Conservation (phyloP, 1,139 yeast genomes). For the Candida smagusa region DNA sequence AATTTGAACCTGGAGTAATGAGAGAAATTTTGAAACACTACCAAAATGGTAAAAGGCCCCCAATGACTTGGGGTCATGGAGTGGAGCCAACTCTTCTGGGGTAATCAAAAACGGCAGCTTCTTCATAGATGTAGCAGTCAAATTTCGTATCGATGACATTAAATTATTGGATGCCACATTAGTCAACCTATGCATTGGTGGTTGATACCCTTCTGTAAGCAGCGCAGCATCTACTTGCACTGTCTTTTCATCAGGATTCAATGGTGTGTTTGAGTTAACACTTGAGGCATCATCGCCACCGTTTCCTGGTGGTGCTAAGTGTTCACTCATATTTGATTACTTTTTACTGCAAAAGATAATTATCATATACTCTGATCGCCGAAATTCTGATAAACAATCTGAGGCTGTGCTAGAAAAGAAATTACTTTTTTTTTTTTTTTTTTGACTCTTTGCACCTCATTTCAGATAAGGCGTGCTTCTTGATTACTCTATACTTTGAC, state of each 20-base stretch:
- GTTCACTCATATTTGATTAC: no score
- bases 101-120: constrained; percentile 11
- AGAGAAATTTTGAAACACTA: constrained; percentile 31
- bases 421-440: no score
- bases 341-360: no score
- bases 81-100: constrained; percentile 30
- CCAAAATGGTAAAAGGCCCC: constrained; percentile 38
- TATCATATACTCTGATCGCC: no score
- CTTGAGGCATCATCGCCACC: constrained; percentile 9
- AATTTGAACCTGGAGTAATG: constrained; percentile 37
- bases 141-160: constrained; percentile 5
- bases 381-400: no score
- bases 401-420: no score
- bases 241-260: constrained; percentile 4
- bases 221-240: neutral
- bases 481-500: no score
- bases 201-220: constrained; percentile 3
- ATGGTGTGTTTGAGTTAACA: constrained; percentile 15
- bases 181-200: neutral
- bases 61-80: constrained; percentile 57
- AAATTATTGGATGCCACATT: neutral
- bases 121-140: constrained; percentile 3
- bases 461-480: no score
- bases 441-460: no score
- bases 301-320: neutral